Evolutionary conservation across 495 filamentous ascomycete genomes (phyloP), one percentile per base, ranked within the genome.

Genomic region (Xylaria castorea): DNA sequence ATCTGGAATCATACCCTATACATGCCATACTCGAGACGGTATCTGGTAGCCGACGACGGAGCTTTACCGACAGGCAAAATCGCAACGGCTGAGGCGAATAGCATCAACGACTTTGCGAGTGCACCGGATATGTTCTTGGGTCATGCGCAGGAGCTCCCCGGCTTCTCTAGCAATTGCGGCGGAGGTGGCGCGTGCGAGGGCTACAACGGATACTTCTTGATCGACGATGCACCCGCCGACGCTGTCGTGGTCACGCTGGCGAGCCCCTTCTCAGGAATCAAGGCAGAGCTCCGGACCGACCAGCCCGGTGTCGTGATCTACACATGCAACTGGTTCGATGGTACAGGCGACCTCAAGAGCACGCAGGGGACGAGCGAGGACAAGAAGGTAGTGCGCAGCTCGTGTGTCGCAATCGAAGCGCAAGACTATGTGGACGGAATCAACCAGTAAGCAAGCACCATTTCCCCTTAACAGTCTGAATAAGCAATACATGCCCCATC

Each of bases 361-460:
- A 88, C 91, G 66, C 91, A 91, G 75, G 91, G 91, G 0, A 72
- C 88, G 22, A 86, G 86, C 40, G 74, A 74, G 63, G 78, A 73
- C 57, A 80, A 78, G 67, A 84, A 83, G 72, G 86, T 89, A 1
- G 80, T 83, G 72, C 83, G 87, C 69, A 90, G 87, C 71, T 88
- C 87, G 22, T 91, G 89, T 71, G 73, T 91, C 2, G 89, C 89
- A 6, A 85, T 91, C 66, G 88, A 89, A 79, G 83, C 88, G n/a
- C 87, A 89, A 74, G 88, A 91, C 72, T 95, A 90, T 85, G 91
- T 91, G 70, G 91, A 94, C 81, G 92, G 87, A 18, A 92, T 95
- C 75, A 94, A 94, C 75, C 84, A 93, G 89, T 87, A 76, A 77
- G 86, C 63, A 76, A 77, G 86, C 63, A 36, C 34, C 20, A 27